These are phyloP conservation scores for Brettanomyces custersianus DNA, from an alignment of 805 yeast species.

Conservation along the genomic window DNA sequence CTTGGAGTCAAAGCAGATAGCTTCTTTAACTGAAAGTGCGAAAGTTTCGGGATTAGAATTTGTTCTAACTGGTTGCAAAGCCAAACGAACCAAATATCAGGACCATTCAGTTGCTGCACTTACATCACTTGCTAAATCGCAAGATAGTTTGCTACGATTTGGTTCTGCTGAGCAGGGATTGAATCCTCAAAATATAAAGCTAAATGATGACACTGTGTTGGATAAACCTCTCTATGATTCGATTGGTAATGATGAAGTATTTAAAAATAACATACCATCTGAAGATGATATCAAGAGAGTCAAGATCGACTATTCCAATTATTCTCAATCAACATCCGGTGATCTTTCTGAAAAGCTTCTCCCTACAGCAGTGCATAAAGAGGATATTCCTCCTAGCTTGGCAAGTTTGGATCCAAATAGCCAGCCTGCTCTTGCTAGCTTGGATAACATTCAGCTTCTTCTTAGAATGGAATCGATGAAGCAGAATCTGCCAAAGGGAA, in stretches of 20 bases:
- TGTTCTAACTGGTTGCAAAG: conserved; percentile 79
- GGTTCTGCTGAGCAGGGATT: conserved; percentile 13
- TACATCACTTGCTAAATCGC: conserved; percentile 62
- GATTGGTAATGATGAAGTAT: conserved; percentile 37
- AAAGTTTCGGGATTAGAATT: conserved; percentile 51
- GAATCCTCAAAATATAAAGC: conserved; percentile 46
- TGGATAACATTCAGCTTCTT: conserved; percentile 69
- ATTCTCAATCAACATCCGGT: conserved; percentile 6
- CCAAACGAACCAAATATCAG: conserved; percentile 81
- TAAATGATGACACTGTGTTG: conserved; percentile 69
- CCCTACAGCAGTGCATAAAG: conserved; percentile 55
- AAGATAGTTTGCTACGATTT: conserved; percentile 16
- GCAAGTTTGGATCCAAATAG: conserved; percentile 63
- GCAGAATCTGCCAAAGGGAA: conserved; percentile 64
- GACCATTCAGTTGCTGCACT: conserved; percentile 61
- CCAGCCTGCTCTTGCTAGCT: conserved; percentile 63
- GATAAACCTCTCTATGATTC: conserved; percentile 69
- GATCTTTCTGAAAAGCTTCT: conserved; percentile 34
- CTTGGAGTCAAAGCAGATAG: conserved; percentile 52
- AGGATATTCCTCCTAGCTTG: conserved; percentile 51
- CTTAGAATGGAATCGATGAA: conserved; percentile 55
- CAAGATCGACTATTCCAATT: conserved; percentile 29
- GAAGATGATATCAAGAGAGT: conserved; percentile 31
- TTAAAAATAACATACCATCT: conserved; percentile 20
- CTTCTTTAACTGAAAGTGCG: conserved; percentile 46